Percentiles rank a stretch among this genome's conserved stretches.
Evolutionary conservation across 2,329 filamentous ascomycete genomes (phyloP).

Genomic region (Paraphaeosphaeria sporulosa): DNA sequence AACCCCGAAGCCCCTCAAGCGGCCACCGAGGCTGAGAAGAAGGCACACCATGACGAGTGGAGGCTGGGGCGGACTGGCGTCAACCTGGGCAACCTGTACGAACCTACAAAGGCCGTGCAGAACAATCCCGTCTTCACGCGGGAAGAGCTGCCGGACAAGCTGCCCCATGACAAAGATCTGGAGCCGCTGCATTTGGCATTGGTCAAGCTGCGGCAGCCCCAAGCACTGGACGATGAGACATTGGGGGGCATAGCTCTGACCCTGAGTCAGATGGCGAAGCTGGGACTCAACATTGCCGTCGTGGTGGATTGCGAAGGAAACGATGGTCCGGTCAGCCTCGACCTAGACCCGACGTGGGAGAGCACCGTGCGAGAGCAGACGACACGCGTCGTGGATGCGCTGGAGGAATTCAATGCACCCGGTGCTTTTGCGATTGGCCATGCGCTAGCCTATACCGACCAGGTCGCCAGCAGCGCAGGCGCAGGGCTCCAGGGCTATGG

Average conservation of each 20-base stretch:
- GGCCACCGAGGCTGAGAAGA: conserved; percentile 26
- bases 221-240: conserved; percentile 72
- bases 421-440: conserved; percentile 74
- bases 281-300: conserved; percentile 83
- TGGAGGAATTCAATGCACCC: conserved; percentile 73
- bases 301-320: conserved; percentile 75
- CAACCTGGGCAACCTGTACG: conserved; percentile 69
- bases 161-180: conserved; percentile 24
- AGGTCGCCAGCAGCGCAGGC: conserved; percentile 33
- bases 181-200: conserved; percentile 78
- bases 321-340: conserved; percentile 37
- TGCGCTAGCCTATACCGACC: conserved; percentile 52
- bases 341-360: conserved; percentile 45
- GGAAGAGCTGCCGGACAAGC: conserved; percentile 53
- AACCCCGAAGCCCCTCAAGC: conserved; percentile 21
- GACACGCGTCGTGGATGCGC: conserved; percentile 74
- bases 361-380: conserved; percentile 68
- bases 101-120: conserved; percentile 64
- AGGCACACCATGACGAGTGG: conserved; percentile 41
- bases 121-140: conserved; percentile 68
- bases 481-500: conserved; percentile 45
- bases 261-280: conserved; percentile 78
- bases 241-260: conserved; percentile 82
- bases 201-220: conserved; percentile 80
- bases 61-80: conserved; percentile 58